Evolutionary conservation across 345 rosid species (phyloP).

Genomic region (Balakata baccata): DNA sequence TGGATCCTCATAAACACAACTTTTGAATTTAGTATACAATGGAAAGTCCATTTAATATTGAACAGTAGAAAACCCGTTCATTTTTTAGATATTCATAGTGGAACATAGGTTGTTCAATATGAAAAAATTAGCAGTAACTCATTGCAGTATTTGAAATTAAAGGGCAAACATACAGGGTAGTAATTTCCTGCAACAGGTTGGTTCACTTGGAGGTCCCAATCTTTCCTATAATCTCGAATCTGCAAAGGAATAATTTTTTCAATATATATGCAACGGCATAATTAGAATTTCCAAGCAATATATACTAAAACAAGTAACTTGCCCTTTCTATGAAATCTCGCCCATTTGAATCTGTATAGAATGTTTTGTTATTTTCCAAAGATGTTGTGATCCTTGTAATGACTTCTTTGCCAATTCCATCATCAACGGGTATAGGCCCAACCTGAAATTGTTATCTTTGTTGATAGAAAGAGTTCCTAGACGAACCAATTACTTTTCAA

Average conservation of each 20-base stretch:
- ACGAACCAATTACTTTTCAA: background rate
- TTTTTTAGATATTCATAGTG: background rate
- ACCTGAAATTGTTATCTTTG: conserved; percentile 39
- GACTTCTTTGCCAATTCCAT: conserved; percentile 87
- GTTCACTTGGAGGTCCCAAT: conserved; percentile 80
- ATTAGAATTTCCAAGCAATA: conserved; percentile 1
- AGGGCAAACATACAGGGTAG: conserved; percentile 64
- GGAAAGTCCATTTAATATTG: background rate
- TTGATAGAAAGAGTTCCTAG: background rate
- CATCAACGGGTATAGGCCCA: conserved; percentile 85
- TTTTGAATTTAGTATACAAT: background rate
- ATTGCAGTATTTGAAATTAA: background rate
- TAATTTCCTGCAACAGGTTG: conserved; percentile 93
- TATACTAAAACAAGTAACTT: conserved; percentile 10
- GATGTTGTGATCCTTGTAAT: conserved; percentile 62
- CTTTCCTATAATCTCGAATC: conserved; percentile 80
- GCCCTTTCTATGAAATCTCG: conserved; percentile 93
- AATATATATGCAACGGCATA: background rate
- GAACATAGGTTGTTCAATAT: background rate
- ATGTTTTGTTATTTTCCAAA: conserved; percentile 66
- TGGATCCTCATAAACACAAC: background rate
- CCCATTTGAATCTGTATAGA: conserved; percentile 89
- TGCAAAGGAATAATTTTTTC: conserved; percentile 31
- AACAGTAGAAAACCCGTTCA: background rate
- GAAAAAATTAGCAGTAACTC: background rate